phyloP scores from a whole-genome alignment of 164 flowering plant species.

The Macadamia integrifolia region DNA sequence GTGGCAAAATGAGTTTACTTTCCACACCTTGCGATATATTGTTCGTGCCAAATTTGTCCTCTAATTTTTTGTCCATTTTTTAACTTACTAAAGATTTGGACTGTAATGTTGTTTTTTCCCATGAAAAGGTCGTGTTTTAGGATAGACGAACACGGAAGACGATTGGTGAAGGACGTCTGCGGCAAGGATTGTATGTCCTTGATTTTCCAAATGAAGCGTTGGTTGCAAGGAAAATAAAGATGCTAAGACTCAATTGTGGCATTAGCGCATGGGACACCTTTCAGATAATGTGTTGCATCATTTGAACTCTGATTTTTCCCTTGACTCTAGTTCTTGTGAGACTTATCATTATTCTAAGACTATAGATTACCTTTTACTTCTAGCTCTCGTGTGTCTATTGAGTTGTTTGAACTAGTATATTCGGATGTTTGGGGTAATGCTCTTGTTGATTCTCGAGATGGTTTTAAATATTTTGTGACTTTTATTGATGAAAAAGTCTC shows the following conservation, averaged over 20 bases:
- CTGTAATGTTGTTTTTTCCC: conserved; percentile 11
- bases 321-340: too few species aligned
- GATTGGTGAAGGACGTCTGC: background rate
- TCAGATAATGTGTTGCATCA: too few species aligned
- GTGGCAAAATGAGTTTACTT: conserved; percentile 1
- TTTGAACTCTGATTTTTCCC: too few species aligned
- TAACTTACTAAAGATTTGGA: conserved; percentile 1
- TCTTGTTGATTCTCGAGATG: background rate
- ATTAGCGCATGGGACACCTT: too few species aligned
- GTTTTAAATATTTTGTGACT: background rate
- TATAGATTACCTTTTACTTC: too few species aligned
- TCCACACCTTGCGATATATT: background rate
- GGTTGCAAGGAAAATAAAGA: too few species aligned
- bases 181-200: background rate
- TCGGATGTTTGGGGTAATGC: background rate
- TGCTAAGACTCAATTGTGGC: too few species aligned
- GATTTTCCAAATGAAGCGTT: background rate
- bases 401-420: too few species aligned
- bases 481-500: conserved; percentile 1
- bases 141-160: background rate
- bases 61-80: background rate
- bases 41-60: conserved; percentile 1
- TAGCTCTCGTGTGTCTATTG: too few species aligned
- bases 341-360: too few species aligned
- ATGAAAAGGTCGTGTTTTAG: background rate